These are phyloP conservation scores for Aureobasidium zeae DNA, from an alignment of 2,329 filamentous ascomycete species.

Conservation along the genomic window DNA sequence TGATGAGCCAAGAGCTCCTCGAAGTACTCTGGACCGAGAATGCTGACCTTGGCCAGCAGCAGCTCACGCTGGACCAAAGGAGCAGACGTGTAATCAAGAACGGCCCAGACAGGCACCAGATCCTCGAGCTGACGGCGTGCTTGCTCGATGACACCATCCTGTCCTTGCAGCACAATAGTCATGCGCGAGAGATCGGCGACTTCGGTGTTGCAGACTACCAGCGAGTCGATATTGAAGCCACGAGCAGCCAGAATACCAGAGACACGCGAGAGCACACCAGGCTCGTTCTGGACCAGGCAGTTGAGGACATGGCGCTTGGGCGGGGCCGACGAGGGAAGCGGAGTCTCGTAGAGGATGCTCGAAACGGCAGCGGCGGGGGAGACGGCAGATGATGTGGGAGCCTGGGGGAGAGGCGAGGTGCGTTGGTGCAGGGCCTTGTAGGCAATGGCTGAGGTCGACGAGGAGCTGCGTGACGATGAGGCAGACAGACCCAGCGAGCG, in stretches of 20 bases:
- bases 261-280: slow-evolving; percentile 89
- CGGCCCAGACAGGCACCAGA: slow-evolving; percentile 94
- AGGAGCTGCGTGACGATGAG: slow-evolving; percentile 34
- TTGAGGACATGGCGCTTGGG: slow-evolving; percentile 95
- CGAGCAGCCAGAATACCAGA: slow-evolving; percentile 92
- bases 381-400: slow-evolving; percentile 60
- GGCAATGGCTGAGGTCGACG: slow-evolving; percentile 84
- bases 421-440: slow-evolving; percentile 96
- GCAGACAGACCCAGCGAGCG: neutral
- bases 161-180: slow-evolving; percentile 94
- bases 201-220: slow-evolving; percentile 96
- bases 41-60: slow-evolving; percentile 91
- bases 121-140: slow-evolving; percentile 92
- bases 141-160: slow-evolving; percentile 96
- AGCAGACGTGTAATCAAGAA: slow-evolving; percentile 87
- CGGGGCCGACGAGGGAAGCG: slow-evolving; percentile 69
- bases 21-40: slow-evolving; percentile 94
- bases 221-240: slow-evolving; percentile 97
- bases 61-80: slow-evolving; percentile 93
- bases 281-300: slow-evolving; percentile 97
- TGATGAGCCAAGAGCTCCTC: slow-evolving; percentile 94
- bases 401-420: slow-evolving; percentile 70
- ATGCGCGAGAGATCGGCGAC: slow-evolving; percentile 94
- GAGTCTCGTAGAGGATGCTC: slow-evolving; percentile 98
- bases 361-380: slow-evolving; percentile 87